Percentiles rank a stretch among this genome's conserved stretches.
Conservation (phyloP, 2,329 filamentous ascomycete genomes). For the Ophiostoma montium region DNA sequence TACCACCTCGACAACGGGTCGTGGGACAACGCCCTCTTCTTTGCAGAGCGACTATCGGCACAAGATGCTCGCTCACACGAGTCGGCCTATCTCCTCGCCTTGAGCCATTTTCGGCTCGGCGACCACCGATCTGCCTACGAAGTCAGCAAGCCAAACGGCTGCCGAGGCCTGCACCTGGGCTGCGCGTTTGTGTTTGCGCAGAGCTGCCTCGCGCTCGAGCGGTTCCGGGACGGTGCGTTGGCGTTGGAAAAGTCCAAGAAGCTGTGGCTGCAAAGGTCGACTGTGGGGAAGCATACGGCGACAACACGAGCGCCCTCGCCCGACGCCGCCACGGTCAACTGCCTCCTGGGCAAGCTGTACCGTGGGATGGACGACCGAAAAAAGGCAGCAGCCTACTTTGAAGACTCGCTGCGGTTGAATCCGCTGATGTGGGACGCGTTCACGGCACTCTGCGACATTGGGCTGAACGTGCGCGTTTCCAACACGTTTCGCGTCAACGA, state of each 20-base stretch:
- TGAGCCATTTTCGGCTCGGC: conserved; percentile 72
- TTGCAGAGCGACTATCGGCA: conserved; percentile 72
- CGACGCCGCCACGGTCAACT: conserved; percentile 72
- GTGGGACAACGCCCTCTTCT: conserved; percentile 82
- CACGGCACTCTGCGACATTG: conserved; percentile 73
- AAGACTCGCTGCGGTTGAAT: conserved; percentile 77
- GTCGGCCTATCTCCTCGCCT: conserved; percentile 65
- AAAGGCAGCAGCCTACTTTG: conserved; percentile 74
- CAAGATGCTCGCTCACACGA: conserved; percentile 73
- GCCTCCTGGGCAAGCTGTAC: conserved; percentile 77
- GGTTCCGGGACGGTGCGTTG: conserved; percentile 64
- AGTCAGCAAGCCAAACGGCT: conserved; percentile 55
- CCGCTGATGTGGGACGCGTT: conserved; percentile 99
- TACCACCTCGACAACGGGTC: conserved; percentile 81
- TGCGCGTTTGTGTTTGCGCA: conserved; percentile 89
- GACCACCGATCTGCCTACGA: conserved; percentile 80
- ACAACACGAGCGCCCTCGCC: conserved; percentile 59
- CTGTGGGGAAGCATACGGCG: conserved; percentile 72
- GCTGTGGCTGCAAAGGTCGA: conserved; percentile 62
- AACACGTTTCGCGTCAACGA: conserved; percentile 75
- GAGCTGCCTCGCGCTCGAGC: conserved; percentile 66
- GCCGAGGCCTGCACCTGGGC: conserved; percentile 62
- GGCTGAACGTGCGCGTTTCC: conserved; percentile 62
- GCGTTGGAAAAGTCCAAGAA: conserved; percentile 70
- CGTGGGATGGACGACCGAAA: conserved; percentile 68